Conservation (phyloP, 2,329 filamentous ascomycete genomes). For the Coniochaeta hoffmannii region DNA sequence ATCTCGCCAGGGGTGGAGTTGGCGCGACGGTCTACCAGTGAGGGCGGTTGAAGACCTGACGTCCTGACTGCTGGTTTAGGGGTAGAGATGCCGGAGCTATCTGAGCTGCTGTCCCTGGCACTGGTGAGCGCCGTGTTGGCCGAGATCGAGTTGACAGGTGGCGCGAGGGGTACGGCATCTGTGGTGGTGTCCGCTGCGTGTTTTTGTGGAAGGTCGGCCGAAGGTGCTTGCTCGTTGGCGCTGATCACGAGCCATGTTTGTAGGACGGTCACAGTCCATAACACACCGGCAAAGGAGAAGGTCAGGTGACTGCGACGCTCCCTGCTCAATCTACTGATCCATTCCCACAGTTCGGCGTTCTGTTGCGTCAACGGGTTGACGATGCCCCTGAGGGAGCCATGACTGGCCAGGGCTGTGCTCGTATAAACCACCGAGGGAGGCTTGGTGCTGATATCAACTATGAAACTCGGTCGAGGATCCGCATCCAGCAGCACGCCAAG, state of each 20-base stretch:
- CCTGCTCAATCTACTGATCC: slow-evolving; percentile 14
- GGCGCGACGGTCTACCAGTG: slow-evolving; percentile 7
- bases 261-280: slow-evolving; percentile 25
- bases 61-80: slow-evolving; percentile 1
- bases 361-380: slow-evolving; percentile 13
- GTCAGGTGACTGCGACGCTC: slow-evolving; percentile 9
- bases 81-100: slow-evolving; percentile 3
- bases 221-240: slow-evolving; percentile 20
- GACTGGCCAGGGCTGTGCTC: slow-evolving; percentile 18
- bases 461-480: slow-evolving; percentile 28
- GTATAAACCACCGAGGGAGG: slow-evolving; percentile 20
- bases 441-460: slow-evolving; percentile 15
- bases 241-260: slow-evolving; percentile 25
- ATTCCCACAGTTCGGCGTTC: slow-evolving; percentile 19
- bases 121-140: not conserved
- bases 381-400: slow-evolving; percentile 15
- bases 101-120: not conserved
- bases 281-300: slow-evolving; percentile 19
- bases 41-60: not conserved
- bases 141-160: not conserved
- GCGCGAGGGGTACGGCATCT: not conserved
- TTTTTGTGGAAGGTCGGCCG: slow-evolving; percentile 5
- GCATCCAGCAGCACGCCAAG: slow-evolving; percentile 30
- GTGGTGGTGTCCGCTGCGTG: not conserved
- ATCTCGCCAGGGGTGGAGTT: slow-evolving; percentile 8